Base-by-base conservation (phyloP, 305 asterid genomes). In the Salvia sclarea region DNA sequence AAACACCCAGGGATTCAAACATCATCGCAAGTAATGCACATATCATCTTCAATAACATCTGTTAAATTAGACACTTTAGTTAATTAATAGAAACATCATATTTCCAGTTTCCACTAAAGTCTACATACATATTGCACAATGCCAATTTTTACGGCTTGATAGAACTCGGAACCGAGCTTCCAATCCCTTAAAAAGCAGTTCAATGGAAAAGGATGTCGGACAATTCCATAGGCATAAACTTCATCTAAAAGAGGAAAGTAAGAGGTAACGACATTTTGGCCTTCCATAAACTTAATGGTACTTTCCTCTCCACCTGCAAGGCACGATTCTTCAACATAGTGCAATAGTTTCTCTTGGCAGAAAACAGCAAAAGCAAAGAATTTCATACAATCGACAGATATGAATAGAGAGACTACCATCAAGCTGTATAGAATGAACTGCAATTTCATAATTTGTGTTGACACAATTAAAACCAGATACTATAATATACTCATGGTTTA, bases 21-120 rank as follows among this genome's bases (percentile, higher is more conserved):
- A 90, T 21, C 87, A 93, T 83, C 8, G 97, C 97, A 69, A 90
- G 83, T 56, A 91, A 73, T 24, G 97, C 96, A 79, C 98, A 90
- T 78, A 93, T 84, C 97, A 93, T 83, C 87, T 93, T 93, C 81
- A 90, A 64, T 78, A 90, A 83, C 97, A 93, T 93, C 97, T 93
- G 91, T 64, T 56, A 45, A 84, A 69, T 52, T 24, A 78, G 64
- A 76, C 12, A 20, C n/a, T n/a, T n/a, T n/a, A 40, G 59, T 35
- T 3, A 28, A 31, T 53, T 33, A 65, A 48, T 35, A 64, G 62
- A 20, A 71, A 0, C 50, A 40, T 33, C 68, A 35, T 13, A 9
- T 18, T 43, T 22, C 10, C 31, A 43, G 37, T 53, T 18, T 78
- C 16, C 13, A 62, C 40, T 47, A 64, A 41, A 75, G 58, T 33